These are phyloP conservation scores for Trametes elegans DNA, from an alignment of 768 basidiomycete species.

Conservation along the genomic window DNA sequence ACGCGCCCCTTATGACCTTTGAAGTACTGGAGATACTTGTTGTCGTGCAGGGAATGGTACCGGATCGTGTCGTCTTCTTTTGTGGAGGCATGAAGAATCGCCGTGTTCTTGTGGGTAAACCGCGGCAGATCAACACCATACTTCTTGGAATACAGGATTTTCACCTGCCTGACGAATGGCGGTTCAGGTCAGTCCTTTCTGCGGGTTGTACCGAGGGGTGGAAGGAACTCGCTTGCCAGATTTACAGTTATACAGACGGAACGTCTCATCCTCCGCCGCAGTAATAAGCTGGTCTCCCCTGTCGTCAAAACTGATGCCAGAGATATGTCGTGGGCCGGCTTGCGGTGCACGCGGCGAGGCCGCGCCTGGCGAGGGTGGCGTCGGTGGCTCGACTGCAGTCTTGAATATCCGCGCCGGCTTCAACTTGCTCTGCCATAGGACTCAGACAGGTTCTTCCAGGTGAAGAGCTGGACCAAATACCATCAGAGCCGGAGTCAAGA, in stretches of 20 bases:
- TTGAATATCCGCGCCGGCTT: slow-evolving; percentile 92
- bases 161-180: slow-evolving; percentile 52
- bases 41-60: slow-evolving; percentile 94
- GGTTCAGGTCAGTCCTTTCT: slow-evolving; percentile 29
- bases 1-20: slow-evolving; percentile 91
- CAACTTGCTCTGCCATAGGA: slow-evolving; percentile 54
- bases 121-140: slow-evolving; percentile 94
- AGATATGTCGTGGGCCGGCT: slow-evolving; percentile 66
- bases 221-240: slow-evolving; percentile 82
- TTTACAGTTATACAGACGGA: slow-evolving; percentile 85
- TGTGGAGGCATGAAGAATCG: slow-evolving; percentile 88
- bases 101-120: slow-evolving; percentile 88
- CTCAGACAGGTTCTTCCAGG: neutral
- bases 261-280: slow-evolving; percentile 88
- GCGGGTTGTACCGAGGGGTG: slow-evolving; percentile 13
- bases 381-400: slow-evolving; percentile 60
- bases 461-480: slow-evolving; percentile 17
- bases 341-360: slow-evolving; percentile 29
- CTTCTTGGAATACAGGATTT: slow-evolving; percentile 88
- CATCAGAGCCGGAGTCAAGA: slow-evolving; percentile 32
- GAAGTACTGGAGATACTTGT: slow-evolving; percentile 95
- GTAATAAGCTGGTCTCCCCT: slow-evolving; percentile 84
- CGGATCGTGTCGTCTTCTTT: slow-evolving; percentile 94
- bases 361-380: slow-evolving; percentile 43
- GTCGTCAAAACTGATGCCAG: slow-evolving; percentile 89